These are phyloP conservation scores for Boletus reticulatus DNA, from an alignment of 768 basidiomycete genomes.

Conservation along the genomic window DNA sequence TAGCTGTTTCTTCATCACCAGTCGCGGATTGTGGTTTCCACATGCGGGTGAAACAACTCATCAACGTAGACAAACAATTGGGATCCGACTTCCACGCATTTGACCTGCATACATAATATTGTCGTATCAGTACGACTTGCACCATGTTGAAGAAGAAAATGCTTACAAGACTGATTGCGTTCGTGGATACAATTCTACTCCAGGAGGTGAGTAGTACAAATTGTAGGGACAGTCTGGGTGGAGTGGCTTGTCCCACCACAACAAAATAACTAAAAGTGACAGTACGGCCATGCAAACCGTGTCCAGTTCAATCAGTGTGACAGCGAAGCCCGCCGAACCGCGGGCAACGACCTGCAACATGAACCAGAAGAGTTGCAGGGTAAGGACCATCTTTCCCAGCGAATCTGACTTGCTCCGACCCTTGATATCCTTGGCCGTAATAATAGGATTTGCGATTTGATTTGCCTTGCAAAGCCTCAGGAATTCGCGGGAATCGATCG, in stretches of 20 bases:
- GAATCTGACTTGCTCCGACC: not conserved
- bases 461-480: not conserved
- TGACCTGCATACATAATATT: no score
- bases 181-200: no score
- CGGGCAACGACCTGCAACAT: not conserved
- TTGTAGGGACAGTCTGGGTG: not conserved
- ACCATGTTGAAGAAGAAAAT: no score
- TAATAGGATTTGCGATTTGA: not conserved
- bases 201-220: not conserved
- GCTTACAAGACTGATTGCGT: not conserved
- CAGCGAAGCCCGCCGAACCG: not conserved
- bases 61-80: no score
- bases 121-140: no score
- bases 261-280: not conserved
- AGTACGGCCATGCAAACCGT: not conserved
- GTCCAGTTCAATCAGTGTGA: conserved; percentile 4
- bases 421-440: not conserved
- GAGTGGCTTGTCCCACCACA: conserved; percentile 4
- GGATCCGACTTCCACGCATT: no score
- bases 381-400: not conserved
- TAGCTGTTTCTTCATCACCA: no score
- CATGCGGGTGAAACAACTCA: no score
- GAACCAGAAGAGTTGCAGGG: not conserved
- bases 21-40: no score
- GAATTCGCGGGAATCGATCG: not conserved